Conservation (phyloP, 1,284 basidiomycete species). For the Exobasidium cylindrosporum region DNA sequence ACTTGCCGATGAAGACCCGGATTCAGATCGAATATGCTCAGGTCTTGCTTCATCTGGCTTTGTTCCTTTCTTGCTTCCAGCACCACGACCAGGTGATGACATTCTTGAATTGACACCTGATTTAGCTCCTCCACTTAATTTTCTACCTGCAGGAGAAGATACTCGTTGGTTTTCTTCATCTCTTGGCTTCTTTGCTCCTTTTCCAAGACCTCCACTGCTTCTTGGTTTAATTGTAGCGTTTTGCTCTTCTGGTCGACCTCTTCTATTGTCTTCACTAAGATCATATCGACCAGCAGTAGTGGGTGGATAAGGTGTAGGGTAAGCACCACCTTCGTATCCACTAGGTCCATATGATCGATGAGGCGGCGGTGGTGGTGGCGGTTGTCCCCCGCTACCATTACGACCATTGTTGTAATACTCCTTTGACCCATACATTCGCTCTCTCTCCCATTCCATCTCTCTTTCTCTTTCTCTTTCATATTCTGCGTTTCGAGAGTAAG, state of each 20-base stretch:
- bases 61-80: background rate
- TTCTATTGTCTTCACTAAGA: background rate
- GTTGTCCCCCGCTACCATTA: background rate
- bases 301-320: background rate
- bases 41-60: background rate
- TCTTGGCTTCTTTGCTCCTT: background rate
- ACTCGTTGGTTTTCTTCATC: background rate
- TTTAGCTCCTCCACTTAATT: background rate
- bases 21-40: slow-evolving; percentile 18
- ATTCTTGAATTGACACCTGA: background rate
- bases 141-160: background rate
- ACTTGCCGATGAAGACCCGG: slow-evolving; percentile 30
- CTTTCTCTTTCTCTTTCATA: slow-evolving; percentile 35
- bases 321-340: background rate
- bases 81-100: background rate
- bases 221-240: background rate
- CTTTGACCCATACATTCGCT: background rate
- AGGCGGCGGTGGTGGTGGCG: background rate
- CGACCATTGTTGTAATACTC: slow-evolving; percentile 7
- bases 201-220: slow-evolving; percentile 4
- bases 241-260: background rate
- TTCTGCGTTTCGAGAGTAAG: slow-evolving; percentile 19
- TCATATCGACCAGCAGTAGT: background rate
- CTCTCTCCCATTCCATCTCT: slow-evolving; percentile 29
- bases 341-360: background rate